Evolutionary conservation across 805 yeast genomes (phyloP).

Genomic region (Wickerhamomyces silvicola): DNA sequence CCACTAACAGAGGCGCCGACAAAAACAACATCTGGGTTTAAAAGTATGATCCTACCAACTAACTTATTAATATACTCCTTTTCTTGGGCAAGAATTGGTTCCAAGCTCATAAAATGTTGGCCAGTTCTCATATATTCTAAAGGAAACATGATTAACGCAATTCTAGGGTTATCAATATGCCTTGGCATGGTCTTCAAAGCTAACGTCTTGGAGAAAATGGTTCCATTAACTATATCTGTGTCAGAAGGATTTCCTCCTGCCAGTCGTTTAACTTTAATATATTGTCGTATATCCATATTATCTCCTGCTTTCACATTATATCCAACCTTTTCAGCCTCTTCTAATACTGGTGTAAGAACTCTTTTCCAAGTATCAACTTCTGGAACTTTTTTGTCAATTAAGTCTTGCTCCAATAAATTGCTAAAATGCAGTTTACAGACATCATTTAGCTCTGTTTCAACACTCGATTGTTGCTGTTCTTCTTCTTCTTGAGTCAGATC

Average conservation of each 20-base stretch:
- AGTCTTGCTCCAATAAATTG: conserved; percentile 49
- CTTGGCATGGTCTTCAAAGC: conserved; percentile 78
- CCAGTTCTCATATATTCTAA: conserved; percentile 75
- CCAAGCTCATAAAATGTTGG: conserved; percentile 74
- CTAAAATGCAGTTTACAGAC: conserved; percentile 38
- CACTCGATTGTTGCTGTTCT: conserved; percentile 6
- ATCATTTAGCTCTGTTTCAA: conserved; percentile 26
- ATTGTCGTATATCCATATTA: conserved; percentile 79
- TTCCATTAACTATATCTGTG: conserved; percentile 63
- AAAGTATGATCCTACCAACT: conserved; percentile 67
- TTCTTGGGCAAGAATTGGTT: conserved; percentile 83
- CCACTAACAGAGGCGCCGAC: conserved; percentile 81
- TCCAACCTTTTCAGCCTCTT: conserved; percentile 51
- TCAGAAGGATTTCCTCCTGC: conserved; percentile 66
- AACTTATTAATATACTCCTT: conserved; percentile 75
- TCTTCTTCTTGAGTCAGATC: conserved; percentile 3
- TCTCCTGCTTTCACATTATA: conserved; percentile 59
- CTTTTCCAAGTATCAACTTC: conserved; percentile 52
- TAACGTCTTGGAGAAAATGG: conserved; percentile 75
- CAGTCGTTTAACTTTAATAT: conserved; percentile 78
- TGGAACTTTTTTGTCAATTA: conserved; percentile 53
- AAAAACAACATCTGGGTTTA: conserved; percentile 73
- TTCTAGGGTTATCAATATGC: conserved; percentile 57
- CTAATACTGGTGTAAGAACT: conserved; percentile 43
- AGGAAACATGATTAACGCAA: conserved; percentile 82